Evolutionary conservation across 441 rosid species (phyloP), one percentile per base, ranked within the genome.

Genomic region (Eruca vesicaria): DNA sequence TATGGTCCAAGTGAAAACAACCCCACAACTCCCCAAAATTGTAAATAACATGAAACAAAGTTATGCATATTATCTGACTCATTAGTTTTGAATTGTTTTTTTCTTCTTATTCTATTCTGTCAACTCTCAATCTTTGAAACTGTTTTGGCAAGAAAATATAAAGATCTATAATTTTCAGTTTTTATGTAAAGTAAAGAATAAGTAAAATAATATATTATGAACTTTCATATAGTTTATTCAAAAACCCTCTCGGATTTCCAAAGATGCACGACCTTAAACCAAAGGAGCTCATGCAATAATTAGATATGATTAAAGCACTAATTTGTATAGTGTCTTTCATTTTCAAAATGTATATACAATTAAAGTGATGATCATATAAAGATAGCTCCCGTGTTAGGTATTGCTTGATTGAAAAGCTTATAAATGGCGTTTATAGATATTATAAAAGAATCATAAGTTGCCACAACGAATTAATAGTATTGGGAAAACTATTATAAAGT

Each of bases 311-410:
- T 74, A 78, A 78, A 80, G 66, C 52, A 83, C 66, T 77, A 28
- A 78, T 78, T 72, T 73, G 58, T 58, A 60, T 75, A 77, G 78
- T 81, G 68, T 76, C 66, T 75, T 74, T 53, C 57, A 18, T 26
- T 28, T 2, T 36, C 61, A 69, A 32, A 15, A 57, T 64, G 41
- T 48, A 48, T 57, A 56, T 61, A 67, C 16, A 53, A 67, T 16
- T 11, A 31, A 66, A 66, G 72, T 35, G 68, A 33, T 23, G 72
- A 77, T 66, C 69, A 53, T 20, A 53, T 71, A 66, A 77, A 71
- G 80, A 52, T 77, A 66, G 41, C 79, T 83, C 83, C 84, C 81
- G 73, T 80, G 86, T 79, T 87, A 65, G 87, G 92, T 79, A 65
- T 78, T 70, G 78, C 84, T 63, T 74, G 73, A 57, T 68, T 70